A percentile compares a stretch with the other conserved stretches of the same genome.
phyloP scores from a whole-genome alignment of 768 basidiomycete genomes.

The Trametes villosa region DNA sequence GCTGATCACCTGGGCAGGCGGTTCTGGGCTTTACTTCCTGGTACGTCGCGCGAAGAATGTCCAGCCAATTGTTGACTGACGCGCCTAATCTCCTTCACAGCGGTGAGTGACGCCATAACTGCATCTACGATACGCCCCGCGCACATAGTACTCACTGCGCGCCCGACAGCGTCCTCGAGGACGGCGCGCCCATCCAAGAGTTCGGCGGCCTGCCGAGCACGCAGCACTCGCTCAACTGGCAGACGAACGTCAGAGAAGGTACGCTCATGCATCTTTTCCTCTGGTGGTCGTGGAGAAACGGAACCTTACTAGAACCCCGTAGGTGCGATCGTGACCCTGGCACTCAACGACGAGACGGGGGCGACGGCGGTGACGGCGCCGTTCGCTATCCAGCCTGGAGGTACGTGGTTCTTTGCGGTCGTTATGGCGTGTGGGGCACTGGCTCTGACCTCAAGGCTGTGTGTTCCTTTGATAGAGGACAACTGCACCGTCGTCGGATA shows the following conservation, averaged over 20 bases:
- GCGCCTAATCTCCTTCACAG: background rate
- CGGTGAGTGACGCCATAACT: background rate
- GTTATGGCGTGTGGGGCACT: too few relatives aligned
- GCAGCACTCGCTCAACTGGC: background rate
- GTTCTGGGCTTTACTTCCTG: slow-evolving; percentile 1
- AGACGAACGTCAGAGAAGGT: background rate
- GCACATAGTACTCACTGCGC: background rate
- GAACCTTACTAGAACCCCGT: background rate
- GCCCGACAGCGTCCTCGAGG: background rate
- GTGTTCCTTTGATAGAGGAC: background rate
- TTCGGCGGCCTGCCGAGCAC: background rate
- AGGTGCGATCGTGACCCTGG: background rate
- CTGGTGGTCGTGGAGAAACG: too few relatives aligned
- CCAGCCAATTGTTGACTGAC: background rate
- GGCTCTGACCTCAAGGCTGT: background rate
- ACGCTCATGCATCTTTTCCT: too few relatives aligned
- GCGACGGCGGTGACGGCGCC: background rate
- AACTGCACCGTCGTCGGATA: background rate
- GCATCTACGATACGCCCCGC: background rate
- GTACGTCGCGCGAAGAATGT: background rate
- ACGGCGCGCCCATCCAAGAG: background rate
- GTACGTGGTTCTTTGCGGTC: background rate
- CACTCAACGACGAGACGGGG: background rate
- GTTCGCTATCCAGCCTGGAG: background rate
- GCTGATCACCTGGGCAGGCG: background rate